A percentile compares a stretch with the other conserved stretches of the same genome.
These are phyloP conservation scores for Sapria himalayana DNA, from an alignment of 345 rosid genomes.

Conservation along the genomic window DNA sequence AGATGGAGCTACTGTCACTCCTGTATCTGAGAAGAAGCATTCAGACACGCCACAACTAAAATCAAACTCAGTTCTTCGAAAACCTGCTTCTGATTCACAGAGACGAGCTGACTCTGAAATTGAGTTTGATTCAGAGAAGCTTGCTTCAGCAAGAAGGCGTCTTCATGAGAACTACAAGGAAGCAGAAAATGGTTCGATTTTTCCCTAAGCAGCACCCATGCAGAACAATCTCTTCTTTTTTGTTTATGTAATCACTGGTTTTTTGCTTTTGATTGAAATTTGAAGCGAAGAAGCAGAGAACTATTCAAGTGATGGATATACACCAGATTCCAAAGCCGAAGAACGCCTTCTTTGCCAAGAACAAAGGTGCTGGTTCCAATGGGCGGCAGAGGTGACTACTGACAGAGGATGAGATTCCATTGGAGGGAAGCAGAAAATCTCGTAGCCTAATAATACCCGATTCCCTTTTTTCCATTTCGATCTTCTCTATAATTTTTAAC, in stretches of 20 bases:
- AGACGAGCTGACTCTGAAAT: too few relatives aligned
- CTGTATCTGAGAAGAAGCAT: conserved; percentile 47
- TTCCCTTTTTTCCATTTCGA: too few relatives aligned
- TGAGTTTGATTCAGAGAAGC: conserved; percentile 35
- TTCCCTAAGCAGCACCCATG: too few relatives aligned
- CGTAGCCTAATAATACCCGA: too few relatives aligned
- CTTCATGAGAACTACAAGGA: conserved; percentile 77
- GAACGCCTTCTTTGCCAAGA: conserved; percentile 71
- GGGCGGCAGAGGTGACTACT: conserved; percentile 75
- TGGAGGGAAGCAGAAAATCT: too few relatives aligned
- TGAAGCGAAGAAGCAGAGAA: conserved; percentile 98
- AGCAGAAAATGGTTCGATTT: conserved; percentile 68
- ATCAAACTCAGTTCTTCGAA: conserved; percentile 26
- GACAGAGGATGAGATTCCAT: neutral
- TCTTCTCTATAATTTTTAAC: too few relatives aligned
- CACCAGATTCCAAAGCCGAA: conserved; percentile 90
- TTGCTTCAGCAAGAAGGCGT: conserved; percentile 58
- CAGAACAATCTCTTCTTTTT: neutral
- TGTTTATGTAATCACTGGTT: conserved; percentile 4
- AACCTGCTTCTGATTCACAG: too few relatives aligned
- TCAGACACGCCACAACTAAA: conserved; percentile 60
- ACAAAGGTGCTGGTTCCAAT: conserved; percentile 67
- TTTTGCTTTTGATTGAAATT: conserved; percentile 8
- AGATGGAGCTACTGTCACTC: too few relatives aligned
- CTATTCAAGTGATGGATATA: conserved; percentile 96